Conservation (phyloP, 768 basidiomycete genomes). For the Psilocybe cyanescens region DNA sequence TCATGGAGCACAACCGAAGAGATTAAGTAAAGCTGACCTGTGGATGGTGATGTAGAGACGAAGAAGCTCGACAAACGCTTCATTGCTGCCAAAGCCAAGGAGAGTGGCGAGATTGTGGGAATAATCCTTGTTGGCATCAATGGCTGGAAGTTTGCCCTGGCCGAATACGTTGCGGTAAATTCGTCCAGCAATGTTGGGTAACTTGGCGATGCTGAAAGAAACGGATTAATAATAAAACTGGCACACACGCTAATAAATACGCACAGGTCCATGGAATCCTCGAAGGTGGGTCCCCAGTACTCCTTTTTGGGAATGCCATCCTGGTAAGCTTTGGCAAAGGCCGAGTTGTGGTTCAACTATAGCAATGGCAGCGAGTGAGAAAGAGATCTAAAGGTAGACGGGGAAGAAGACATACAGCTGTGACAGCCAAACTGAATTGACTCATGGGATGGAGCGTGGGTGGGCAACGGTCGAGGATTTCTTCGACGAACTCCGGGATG, state of each 20-base stretch:
- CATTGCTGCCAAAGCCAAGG: constrained; percentile 89
- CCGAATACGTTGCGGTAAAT: constrained; percentile 91
- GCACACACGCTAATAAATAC: constrained; percentile 15
- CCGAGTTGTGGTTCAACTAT: constrained; percentile 92
- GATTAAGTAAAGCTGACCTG: constrained; percentile 49
- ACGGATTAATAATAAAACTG: constrained; percentile 5
- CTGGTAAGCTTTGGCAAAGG: constrained; percentile 94
- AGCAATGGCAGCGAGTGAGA: constrained; percentile 5
- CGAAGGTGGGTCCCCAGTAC: constrained; percentile 95
- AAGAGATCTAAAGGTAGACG: not conserved
- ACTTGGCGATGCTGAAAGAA: constrained; percentile 83
- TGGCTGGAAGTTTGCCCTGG: constrained; percentile 83
- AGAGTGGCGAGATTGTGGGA: constrained; percentile 88
- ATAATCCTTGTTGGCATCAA: constrained; percentile 86
- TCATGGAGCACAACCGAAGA: not conserved
- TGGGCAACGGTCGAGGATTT: constrained; percentile 91
- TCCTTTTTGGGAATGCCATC: constrained; percentile 93
- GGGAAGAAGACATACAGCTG: constrained; percentile 61
- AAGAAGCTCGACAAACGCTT: constrained; percentile 90
- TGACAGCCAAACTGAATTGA: constrained; percentile 96
- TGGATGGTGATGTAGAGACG: constrained; percentile 97
- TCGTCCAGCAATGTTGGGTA: constrained; percentile 94
- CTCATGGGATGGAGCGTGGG: constrained; percentile 98
- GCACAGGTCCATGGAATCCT: constrained; percentile 87
- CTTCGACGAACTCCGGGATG: constrained; percentile 95